These are phyloP conservation scores for Fusarium solani-melongenae DNA, from an alignment of 2,329 filamentous ascomycete species.

Conservation along the genomic window DNA sequence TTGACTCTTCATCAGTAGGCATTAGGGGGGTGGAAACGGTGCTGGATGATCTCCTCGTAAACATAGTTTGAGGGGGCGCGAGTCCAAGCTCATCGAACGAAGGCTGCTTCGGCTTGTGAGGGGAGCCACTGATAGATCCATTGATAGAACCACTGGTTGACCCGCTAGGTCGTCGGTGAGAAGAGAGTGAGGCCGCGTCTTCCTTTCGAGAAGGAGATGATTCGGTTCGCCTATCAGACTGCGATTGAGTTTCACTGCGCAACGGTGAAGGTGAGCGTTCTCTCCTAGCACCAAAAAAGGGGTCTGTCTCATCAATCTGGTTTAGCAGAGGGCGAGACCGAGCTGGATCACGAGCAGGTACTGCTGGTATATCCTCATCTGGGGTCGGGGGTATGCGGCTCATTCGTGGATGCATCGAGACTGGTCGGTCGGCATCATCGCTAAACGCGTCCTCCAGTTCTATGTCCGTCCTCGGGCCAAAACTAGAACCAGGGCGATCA, in stretches of 20 bases:
- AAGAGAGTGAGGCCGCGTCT: constrained; percentile 49
- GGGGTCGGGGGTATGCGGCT: constrained; percentile 69
- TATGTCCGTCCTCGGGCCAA: constrained; percentile 65
- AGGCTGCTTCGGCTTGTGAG: constrained; percentile 57
- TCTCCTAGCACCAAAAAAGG: constrained; percentile 64
- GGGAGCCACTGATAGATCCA: constrained; percentile 52
- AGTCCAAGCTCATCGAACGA: constrained; percentile 64
- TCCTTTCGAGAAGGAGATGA: constrained; percentile 49
- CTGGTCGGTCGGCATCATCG: constrained; percentile 66
- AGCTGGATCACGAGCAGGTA: constrained; percentile 54
- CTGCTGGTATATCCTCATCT: constrained; percentile 59
- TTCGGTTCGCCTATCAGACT: constrained; percentile 41
- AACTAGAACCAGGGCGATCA: constrained; percentile 42
- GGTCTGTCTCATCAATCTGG: constrained; percentile 52
- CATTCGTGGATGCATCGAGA: constrained; percentile 80
- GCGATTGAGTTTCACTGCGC: constrained; percentile 52
- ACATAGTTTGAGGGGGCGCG: constrained; percentile 61
- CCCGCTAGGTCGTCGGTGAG: constrained; percentile 44
- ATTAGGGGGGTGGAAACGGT: constrained; percentile 72
- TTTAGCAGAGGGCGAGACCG: constrained; percentile 54
- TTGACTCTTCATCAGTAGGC: constrained; percentile 77
- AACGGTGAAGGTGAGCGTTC: constrained; percentile 69
- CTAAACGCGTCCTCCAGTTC: constrained; percentile 68
- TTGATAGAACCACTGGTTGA: constrained; percentile 43
- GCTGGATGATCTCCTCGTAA: constrained; percentile 67